Evolutionary conservation across 176 grass and related monocot genomes (phyloP).

Genomic region (Ensete glaucum): DNA sequence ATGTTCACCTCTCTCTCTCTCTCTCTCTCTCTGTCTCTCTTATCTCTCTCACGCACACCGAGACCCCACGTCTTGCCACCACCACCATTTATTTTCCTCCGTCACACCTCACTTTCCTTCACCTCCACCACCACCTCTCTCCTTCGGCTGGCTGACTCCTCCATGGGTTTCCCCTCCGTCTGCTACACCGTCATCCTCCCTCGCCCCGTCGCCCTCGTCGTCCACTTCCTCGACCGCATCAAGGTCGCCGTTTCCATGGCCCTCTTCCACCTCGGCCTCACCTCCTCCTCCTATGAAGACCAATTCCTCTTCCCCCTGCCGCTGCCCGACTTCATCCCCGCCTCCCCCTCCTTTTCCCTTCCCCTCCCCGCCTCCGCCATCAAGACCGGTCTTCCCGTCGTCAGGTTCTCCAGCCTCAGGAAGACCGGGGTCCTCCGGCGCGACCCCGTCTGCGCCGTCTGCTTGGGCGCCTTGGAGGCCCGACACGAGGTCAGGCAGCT

Average conservation of each 20-base stretch:
- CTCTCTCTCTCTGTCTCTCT: not conserved
- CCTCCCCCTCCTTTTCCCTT: not conserved
- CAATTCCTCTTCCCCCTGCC: not conserved
- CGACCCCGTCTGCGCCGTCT: slow-evolving; percentile 5
- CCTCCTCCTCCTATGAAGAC: not conserved
- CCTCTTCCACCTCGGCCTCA: slow-evolving; percentile 2
- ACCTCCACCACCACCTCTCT: not conserved
- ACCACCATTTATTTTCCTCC: not conserved
- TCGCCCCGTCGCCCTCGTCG: not conserved
- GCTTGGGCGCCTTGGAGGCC: slow-evolving; percentile 6
- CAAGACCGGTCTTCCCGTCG: slow-evolving; percentile 15
- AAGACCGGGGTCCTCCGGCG: not conserved
- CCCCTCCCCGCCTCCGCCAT: not conserved
- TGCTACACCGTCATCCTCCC: slow-evolving; percentile 20
- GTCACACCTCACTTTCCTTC: not conserved
- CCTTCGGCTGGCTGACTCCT: no score
- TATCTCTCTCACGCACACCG: not conserved
- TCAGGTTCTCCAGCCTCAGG: slow-evolving; percentile 3
- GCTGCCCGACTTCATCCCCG: not conserved
- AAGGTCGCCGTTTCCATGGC: not conserved
- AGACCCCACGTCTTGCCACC: not conserved
- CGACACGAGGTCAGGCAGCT: slow-evolving; percentile 11
- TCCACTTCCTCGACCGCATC: slow-evolving; percentile 11
- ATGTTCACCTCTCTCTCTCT: not conserved
- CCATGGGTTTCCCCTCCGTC: slow-evolving; percentile 15